Evolutionary conservation across 441 rosid genomes (phyloP).

Genomic region (Sinapis alba): DNA sequence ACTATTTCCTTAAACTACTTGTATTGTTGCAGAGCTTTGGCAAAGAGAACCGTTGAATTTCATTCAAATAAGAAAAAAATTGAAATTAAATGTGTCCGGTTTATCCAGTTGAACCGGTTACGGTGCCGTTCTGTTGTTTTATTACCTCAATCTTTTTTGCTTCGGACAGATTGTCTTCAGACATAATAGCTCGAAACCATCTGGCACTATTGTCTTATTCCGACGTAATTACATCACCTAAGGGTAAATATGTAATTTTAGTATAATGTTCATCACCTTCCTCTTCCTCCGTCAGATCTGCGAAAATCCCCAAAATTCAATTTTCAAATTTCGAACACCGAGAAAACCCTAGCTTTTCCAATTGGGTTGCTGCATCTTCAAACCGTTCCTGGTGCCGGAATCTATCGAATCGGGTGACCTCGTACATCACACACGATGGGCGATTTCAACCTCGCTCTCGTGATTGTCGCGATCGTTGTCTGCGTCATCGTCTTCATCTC

Average conservation of each 20-base stretch:
- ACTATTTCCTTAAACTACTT: constrained; percentile 67
- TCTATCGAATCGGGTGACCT: constrained; percentile 33
- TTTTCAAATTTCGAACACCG: constrained; percentile 4
- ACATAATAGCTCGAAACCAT: constrained; percentile 18
- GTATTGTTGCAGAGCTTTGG: constrained; percentile 53
- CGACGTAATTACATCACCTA: neutral
- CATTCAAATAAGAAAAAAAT: neutral
- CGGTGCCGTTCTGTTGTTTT: neutral
- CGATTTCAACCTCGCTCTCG: constrained; percentile 98
- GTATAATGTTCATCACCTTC: constrained; percentile 34
- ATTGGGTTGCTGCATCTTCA: constrained; percentile 3
- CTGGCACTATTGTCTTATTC: neutral
- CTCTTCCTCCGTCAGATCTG: constrained; percentile 48
- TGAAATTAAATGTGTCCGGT: constrained; percentile 11
- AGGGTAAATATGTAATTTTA: neutral
- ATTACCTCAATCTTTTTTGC: constrained; percentile 6
- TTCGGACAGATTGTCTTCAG: constrained; percentile 33
- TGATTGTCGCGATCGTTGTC: constrained; percentile 90
- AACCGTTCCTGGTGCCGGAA: constrained; percentile 15
- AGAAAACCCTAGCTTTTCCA: constrained; percentile 34
- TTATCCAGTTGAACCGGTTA: neutral
- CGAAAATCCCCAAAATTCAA: constrained; percentile 29
- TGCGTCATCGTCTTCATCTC: constrained; percentile 83
- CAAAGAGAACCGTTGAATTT: constrained; percentile 28
- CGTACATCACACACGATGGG: constrained; percentile 66